Percentiles rank a stretch among this genome's conserved stretches.
phyloP scores from a whole-genome alignment of 1,139 yeast genomes.

The Geotrichum bryndzae region DNA sequence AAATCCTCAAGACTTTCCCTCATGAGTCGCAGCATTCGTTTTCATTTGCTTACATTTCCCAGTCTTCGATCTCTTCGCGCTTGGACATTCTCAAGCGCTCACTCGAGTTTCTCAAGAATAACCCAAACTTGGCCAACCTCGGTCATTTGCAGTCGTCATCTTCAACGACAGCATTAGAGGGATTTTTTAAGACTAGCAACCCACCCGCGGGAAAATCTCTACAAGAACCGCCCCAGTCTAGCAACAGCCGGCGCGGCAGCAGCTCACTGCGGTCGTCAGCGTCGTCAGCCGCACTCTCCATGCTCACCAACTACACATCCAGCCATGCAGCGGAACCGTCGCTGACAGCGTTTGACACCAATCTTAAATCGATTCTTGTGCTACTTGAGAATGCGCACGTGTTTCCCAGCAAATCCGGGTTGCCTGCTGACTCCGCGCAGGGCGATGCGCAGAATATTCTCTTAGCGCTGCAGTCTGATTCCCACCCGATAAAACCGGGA shows the following conservation, averaged over 20 bases:
- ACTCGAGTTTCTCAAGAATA: conserved; percentile 60
- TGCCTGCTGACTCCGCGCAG: conserved; percentile 2
- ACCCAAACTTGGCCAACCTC: conserved; percentile 33
- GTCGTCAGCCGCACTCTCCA: conserved; percentile 29
- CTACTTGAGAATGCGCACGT: conserved; percentile 23
- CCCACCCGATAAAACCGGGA: conserved; percentile 8
- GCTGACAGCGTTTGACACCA: conserved; percentile 20
- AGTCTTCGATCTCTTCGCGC: conserved; percentile 70
- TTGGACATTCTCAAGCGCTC: conserved; percentile 70
- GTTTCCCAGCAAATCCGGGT: conserved; percentile 12
- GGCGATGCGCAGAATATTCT: conserved; percentile 8
- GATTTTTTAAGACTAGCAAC: conserved; percentile 12
- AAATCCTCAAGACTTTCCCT: conserved; percentile 45
- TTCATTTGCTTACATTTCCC: conserved; percentile 77
- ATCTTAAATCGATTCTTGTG: conserved; percentile 22
- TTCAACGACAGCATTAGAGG: conserved; percentile 17
- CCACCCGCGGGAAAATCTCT: conserved; percentile 3
- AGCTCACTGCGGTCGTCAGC: conserved; percentile 24
- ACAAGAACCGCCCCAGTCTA: neutral
- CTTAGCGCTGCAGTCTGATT: conserved; percentile 9
- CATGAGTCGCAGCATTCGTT: conserved; percentile 79
- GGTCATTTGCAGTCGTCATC: conserved; percentile 16
- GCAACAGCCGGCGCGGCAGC: neutral
- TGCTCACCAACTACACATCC: conserved; percentile 24
- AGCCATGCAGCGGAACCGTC: conserved; percentile 17